Conservation (phyloP, 768 basidiomycete species). For the Termitomyces bulborhizus region DNA sequence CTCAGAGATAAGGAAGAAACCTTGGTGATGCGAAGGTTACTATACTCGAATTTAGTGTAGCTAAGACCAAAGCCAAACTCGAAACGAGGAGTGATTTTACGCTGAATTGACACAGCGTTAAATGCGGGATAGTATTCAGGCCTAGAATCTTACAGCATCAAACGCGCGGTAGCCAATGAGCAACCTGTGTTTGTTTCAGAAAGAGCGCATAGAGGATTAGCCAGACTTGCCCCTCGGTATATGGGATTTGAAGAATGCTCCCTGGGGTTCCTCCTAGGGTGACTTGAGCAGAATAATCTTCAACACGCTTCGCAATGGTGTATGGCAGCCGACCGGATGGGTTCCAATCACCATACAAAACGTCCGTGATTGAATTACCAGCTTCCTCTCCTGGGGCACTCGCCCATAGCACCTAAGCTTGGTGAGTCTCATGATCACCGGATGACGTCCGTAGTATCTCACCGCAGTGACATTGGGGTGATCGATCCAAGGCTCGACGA, state of each 20-base stretch:
- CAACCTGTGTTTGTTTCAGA: constrained; percentile 30
- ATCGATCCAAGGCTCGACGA: constrained; percentile 61
- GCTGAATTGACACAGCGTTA: constrained; percentile 24
- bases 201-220: background rate
- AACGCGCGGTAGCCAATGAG: constrained; percentile 70
- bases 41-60: constrained; percentile 79
- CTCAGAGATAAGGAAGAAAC: constrained; percentile 27
- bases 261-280: constrained; percentile 27
- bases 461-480: constrained; percentile 72
- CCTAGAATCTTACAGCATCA: constrained; percentile 43
- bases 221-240: constrained; percentile 43
- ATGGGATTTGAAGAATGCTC: constrained; percentile 45
- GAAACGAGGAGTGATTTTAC: constrained; percentile 71
- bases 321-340: constrained; percentile 67
- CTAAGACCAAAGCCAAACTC: constrained; percentile 89
- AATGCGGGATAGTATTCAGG: background rate
- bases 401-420: constrained; percentile 54
- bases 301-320: constrained; percentile 57
- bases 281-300: constrained; percentile 55
- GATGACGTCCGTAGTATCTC: constrained; percentile 13
- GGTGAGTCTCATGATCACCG: constrained; percentile 1
- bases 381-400: constrained; percentile 62
- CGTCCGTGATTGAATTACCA: constrained; percentile 63
- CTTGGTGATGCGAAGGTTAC: constrained; percentile 42
- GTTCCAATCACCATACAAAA: constrained; percentile 65